Base-by-base conservation (phyloP, 2,329 filamentous ascomycete species). In the Hymenoscyphus fraxineus region DNA sequence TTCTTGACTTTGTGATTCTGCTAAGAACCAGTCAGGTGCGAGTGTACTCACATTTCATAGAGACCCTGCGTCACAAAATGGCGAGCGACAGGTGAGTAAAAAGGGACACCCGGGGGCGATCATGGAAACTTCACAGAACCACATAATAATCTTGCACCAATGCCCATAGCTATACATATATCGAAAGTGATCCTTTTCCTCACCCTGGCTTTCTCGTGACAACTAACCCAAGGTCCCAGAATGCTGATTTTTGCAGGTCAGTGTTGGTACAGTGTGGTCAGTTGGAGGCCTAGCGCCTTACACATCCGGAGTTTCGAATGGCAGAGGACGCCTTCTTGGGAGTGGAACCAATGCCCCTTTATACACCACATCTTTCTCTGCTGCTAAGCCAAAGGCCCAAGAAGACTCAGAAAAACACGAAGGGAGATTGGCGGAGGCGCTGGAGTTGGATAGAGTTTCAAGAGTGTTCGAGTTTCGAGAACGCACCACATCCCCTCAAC, bases 391-490 rank as follows among this genome's bases (percentile, higher is more conserved):
- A 6, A 80, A 76, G 57, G 74, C 80, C 1, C 82, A 85, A 44
- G 85, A 90, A 44, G 86, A 92, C 51, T 78, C 83, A 13, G 85
- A 89, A 64, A 86, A 85, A 61, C 90, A 96, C 73, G 86, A 90
- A 71, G 84, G 85, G 51, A 86, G 92, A 35, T 78, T 99, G 63
- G 93, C 93, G 9, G 80, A 88, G 16, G 95, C 95, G 2, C 81
- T 98, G 60, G 85, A 91, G n/a, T 83, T 98, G 66, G 88, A 96
- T 73, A 87, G 86, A 57, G 81, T 85, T 38, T 81, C 83, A 32
- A 85, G 86, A 66, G 80, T 96, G 15, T 80, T 97, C 38, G 82
- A 83, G 51, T 87, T 86, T 68, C 73, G 67, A 39, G 71, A 73
- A 61, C 67, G 67, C 39, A 68, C 73, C 39, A 65, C 62, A 22